These are phyloP conservation scores for Phoma sp. DNA, from an alignment of 2,329 filamentous ascomycete genomes.

Conservation along the genomic window DNA sequence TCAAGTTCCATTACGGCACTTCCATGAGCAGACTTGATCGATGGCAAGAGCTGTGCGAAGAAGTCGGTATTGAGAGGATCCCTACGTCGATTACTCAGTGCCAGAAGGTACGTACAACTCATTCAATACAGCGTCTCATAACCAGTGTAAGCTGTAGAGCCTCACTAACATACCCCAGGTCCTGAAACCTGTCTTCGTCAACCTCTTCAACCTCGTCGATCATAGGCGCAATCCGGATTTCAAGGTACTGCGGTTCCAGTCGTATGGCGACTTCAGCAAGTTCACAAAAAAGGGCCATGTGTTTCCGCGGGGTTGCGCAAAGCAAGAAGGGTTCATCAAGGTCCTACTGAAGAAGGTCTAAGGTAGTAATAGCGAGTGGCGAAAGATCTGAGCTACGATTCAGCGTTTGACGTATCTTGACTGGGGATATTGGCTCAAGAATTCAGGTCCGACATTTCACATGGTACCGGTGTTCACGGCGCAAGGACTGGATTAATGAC, in stretches of 20 bases:
- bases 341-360: slow-evolving; percentile 21
- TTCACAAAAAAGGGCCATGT: slow-evolving; percentile 21
- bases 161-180: slow-evolving; percentile 19
- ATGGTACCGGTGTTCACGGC: slow-evolving; percentile 3
- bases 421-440: not conserved
- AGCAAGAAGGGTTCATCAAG: slow-evolving; percentile 32
- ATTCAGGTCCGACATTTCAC: not conserved
- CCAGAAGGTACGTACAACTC: slow-evolving; percentile 16
- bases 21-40: slow-evolving; percentile 22
- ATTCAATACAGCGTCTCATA: not conserved
- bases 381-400: not conserved
- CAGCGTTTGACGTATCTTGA: not conserved
- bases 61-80: slow-evolving; percentile 27
- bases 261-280: slow-evolving; percentile 21
- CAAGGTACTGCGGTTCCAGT: slow-evolving; percentile 20
- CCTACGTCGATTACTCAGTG: slow-evolving; percentile 33
- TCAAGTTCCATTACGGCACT: slow-evolving; percentile 27
- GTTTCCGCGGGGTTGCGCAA: slow-evolving; percentile 30
- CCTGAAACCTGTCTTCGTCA: slow-evolving; percentile 30
- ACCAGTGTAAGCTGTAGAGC: not conserved
- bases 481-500: too few species aligned
- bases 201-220: slow-evolving; percentile 34
- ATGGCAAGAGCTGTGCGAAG: slow-evolving; percentile 36
- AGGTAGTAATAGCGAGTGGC: not conserved
- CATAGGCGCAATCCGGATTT: slow-evolving; percentile 28